Percentiles rank a stretch among this genome's conserved stretches.
Evolutionary conservation across 805 yeast species (phyloP).

Genomic region (Candida manassasensis): DNA sequence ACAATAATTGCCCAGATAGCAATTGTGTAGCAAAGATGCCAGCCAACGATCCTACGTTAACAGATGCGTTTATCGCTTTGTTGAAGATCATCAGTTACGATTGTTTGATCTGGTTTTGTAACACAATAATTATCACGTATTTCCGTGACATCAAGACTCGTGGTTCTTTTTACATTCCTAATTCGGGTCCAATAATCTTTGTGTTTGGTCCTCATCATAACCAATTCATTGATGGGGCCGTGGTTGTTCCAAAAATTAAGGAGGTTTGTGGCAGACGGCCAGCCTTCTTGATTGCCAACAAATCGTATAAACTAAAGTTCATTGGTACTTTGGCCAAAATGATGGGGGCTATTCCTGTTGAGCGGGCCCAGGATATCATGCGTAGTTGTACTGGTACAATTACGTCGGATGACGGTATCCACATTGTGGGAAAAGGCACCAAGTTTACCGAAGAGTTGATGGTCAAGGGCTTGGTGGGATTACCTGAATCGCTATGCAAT

Average conservation of each 20-base stretch:
- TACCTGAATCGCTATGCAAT: conserved; percentile 32
- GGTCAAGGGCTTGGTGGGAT: conserved; percentile 34
- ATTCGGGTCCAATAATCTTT: conserved; percentile 32
- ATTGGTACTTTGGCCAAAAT: conserved; percentile 30
- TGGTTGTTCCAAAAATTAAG: conserved; percentile 33
- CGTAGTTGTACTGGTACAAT: conserved; percentile 27
- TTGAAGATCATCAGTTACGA: conserved; percentile 18
- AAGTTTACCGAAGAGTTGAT: conserved; percentile 28
- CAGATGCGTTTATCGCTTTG: conserved; percentile 1
- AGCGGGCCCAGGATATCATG: conserved; percentile 38
- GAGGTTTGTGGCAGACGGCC: conserved; percentile 27
- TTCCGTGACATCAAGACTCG: conserved; percentile 36
- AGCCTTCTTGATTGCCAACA: conserved; percentile 35
- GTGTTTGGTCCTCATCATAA: conserved; percentile 43
- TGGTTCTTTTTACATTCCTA: conserved; percentile 37
- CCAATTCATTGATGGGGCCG: conserved; percentile 37
- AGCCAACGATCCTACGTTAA: conserved; percentile 1
- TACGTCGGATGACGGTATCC: conserved; percentile 10
- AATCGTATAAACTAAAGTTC: conserved; percentile 26
- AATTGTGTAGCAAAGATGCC: neutral
- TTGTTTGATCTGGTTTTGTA: conserved; percentile 28
- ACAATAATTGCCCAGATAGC: no score
- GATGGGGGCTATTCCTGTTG: conserved; percentile 37
- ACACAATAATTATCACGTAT: conserved; percentile 33
- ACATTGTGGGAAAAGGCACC: conserved; percentile 30